Base-by-base conservation (phyloP, 345 rosid genomes). In the Arabis alpina region DNA sequence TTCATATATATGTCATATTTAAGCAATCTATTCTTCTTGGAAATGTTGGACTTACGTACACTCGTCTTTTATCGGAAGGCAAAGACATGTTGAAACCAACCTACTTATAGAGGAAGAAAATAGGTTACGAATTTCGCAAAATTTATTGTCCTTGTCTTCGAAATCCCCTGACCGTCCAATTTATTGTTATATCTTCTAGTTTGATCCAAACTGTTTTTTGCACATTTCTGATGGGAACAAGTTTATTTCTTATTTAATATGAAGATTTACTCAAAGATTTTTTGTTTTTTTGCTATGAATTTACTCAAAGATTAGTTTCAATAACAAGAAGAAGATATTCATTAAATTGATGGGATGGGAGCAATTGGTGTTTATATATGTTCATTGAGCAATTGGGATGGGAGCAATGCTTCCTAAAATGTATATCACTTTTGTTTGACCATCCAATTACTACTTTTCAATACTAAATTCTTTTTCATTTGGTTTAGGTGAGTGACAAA, bases 91-190 rank as follows among this genome's bases (percentile, higher is more conserved):
- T 25, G 28, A 58, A 39, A 39, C 40, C 30, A 19, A 23, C 6
- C 10, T 56, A 37, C 61, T 34, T n/a, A 55, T 36, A 9, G 37
- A 24, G 37, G 14, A 24, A 39, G 39, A 52, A 39, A 52, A 16
- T 43, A 19, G 54, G 34, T 43, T 54, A 43, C 43, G 5, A 41
- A 50, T 41, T 41, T 41, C 61, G 3, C 42, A 24, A 28, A 66
- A 28, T 13, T 28, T 54, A 3, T 44, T 42, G 61, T 66, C 54
- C 23, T 19, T 19, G 23, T 19, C 52, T 54, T 45, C 36, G 47
- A 58, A 40, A 40, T 40, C 27, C 50, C 3, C 36, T 19, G 23
- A 37, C 45, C 2, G 9, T 12, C 24, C 45, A 37, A 10, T 4
- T 37, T 32, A 34, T 34, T 19, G 19, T 49, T 36, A 36, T 36